Conservation (phyloP, 345 rosid species). For the Nephelium lappaceum region DNA sequence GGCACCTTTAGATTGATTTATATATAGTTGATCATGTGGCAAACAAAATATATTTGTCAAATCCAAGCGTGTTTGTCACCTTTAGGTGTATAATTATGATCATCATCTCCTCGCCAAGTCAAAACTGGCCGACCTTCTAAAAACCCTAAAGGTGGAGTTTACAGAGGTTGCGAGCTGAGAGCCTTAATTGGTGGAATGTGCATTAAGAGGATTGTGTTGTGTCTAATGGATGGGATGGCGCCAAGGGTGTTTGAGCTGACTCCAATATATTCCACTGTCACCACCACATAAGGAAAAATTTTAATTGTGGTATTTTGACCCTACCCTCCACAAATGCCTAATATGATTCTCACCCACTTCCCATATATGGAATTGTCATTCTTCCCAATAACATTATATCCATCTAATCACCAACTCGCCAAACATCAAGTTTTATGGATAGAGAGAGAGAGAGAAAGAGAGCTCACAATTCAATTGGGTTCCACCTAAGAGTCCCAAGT, state of each 20-base stretch:
- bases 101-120: constrained; percentile 36
- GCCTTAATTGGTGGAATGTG: constrained; percentile 58
- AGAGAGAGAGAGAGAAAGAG: constrained; percentile 1
- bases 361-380: constrained; percentile 41
- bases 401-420: constrained; percentile 44
- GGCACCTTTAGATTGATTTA: constrained; percentile 8
- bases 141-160: constrained; percentile 4
- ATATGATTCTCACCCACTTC: constrained; percentile 43
- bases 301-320: constrained; percentile 59
- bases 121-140: constrained; percentile 46
- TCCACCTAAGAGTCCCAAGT: constrained; percentile 44
- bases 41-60: constrained; percentile 33
- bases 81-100: constrained; percentile 20
- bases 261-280: constrained; percentile 31
- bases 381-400: constrained; percentile 32
- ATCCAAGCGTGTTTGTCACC: constrained; percentile 27
- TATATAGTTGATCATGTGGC: constrained; percentile 28
- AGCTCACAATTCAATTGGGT: constrained; percentile 30
- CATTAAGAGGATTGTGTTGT: constrained; percentile 16
- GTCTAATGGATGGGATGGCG: constrained; percentile 28
- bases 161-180: constrained; percentile 18
- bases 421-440: constrained; percentile 30
- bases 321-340: constrained; percentile 44
- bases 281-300: constrained; percentile 39
- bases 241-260: constrained; percentile 31